Conservation (phyloP, 495 filamentous ascomycete genomes). For the Tuber melanosporum region DNA sequence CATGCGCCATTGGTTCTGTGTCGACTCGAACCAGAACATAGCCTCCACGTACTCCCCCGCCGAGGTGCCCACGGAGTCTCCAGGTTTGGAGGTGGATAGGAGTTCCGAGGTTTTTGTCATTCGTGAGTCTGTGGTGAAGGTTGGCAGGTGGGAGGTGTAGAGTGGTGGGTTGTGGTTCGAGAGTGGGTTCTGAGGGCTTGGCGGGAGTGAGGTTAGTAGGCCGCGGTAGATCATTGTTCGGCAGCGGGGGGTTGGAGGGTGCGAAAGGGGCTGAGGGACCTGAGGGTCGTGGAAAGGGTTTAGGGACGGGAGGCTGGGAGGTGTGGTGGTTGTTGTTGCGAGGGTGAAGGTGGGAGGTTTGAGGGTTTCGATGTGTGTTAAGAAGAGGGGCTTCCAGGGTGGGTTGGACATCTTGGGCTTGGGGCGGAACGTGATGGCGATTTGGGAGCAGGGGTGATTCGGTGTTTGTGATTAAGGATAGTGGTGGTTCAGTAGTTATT, state of each 20-base stretch:
- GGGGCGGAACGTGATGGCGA: conserved; percentile 38
- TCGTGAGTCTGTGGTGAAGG: conserved; percentile 79
- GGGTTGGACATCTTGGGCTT: conserved; percentile 30
- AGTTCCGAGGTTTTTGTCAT: conserved; percentile 77
- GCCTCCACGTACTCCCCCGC: conserved; percentile 70
- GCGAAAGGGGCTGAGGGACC: conserved; percentile 55
- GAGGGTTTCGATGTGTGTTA: conserved; percentile 51
- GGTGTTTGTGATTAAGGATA: neutral
- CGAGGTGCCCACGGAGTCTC: conserved; percentile 44
- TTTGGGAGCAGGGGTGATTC: neutral
- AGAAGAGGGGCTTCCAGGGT: conserved; percentile 54
- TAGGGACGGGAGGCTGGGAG: conserved; percentile 46
- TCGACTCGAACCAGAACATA: conserved; percentile 69
- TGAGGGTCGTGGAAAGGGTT: conserved; percentile 56
- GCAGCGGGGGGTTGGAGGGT: conserved; percentile 51
- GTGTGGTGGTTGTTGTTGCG: conserved; percentile 46
- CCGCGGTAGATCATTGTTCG: conserved; percentile 72
- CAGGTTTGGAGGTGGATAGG: conserved; percentile 40
- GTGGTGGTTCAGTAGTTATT: neutral
- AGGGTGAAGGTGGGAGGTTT: conserved; percentile 57
- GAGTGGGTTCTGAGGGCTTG: conserved; percentile 60
- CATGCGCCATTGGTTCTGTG: conserved; percentile 75
- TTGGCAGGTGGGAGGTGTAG: conserved; percentile 67
- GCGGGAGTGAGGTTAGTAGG: conserved; percentile 64
- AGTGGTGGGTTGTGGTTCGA: conserved; percentile 56